A percentile compares a stretch with the other conserved stretches of the same genome.
These are phyloP conservation scores for Acanthamoeba comandoni DNA, from an alignment of 208 protist genomes.

Conservation along the genomic window DNA sequence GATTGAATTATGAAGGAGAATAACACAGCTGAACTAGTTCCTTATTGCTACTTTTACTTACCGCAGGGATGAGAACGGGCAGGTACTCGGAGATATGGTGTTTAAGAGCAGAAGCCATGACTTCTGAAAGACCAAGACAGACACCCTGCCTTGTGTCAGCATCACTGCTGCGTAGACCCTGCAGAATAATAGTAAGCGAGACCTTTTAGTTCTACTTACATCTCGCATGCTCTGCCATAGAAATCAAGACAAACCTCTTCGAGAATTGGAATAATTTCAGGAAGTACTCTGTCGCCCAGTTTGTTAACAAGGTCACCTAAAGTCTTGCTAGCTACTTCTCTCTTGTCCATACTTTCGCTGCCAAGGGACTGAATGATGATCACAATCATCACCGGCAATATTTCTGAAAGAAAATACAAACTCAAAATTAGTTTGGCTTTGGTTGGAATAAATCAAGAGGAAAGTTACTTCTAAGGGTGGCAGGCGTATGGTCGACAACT, in stretches of 20 bases:
- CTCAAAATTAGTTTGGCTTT: not conserved
- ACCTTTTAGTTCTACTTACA: slow-evolving; percentile 25
- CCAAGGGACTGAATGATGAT: slow-evolving; percentile 71
- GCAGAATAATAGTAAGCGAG: slow-evolving; percentile 3
- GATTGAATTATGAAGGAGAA: too few species aligned
- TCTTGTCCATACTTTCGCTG: slow-evolving; percentile 69
- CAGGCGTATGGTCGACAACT: slow-evolving; percentile 88
- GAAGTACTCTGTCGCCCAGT: slow-evolving; percentile 88
- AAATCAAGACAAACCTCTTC: slow-evolving; percentile 75
- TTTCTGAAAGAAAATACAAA: not conserved
- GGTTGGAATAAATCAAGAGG: slow-evolving; percentile 49
- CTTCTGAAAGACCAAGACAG: slow-evolving; percentile 89
- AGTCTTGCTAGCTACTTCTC: slow-evolving; percentile 81
- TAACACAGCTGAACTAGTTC: not conserved
- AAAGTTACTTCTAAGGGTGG: slow-evolving; percentile 80
- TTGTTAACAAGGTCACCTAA: slow-evolving; percentile 88
- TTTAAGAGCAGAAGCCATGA: slow-evolving; percentile 83
- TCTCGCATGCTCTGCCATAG: not conserved
- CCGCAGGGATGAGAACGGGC: slow-evolving; percentile 78
- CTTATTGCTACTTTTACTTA: slow-evolving; percentile 49
- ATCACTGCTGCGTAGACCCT: slow-evolving; percentile 50
- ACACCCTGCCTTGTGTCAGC: slow-evolving; percentile 86
- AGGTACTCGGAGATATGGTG: slow-evolving; percentile 77
- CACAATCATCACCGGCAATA: slow-evolving; percentile 57
- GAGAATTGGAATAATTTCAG: slow-evolving; percentile 90